Evolutionary conservation across 148 eudicot genomes (phyloP).

Genomic region (Amaranthus palmeri): DNA sequence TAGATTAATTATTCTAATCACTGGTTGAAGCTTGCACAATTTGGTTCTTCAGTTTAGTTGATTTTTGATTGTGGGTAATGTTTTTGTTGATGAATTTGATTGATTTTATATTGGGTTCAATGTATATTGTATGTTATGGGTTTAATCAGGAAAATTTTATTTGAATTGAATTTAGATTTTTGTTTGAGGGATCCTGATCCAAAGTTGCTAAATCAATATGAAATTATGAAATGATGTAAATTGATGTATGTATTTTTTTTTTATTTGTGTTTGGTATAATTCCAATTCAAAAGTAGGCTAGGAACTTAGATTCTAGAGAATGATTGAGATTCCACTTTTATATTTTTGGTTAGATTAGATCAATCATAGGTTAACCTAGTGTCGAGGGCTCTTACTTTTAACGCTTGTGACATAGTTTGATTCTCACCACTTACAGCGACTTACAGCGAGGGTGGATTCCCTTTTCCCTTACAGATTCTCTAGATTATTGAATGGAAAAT

Average conservation of each 20-base stretch:
- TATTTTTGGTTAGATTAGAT: too few relatives aligned
- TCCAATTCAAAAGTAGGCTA: not conserved
- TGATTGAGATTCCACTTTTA: too few relatives aligned
- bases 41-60: not conserved
- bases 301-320: not conserved
- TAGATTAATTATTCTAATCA: not conserved
- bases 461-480: too few relatives aligned
- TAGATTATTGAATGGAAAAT: too few relatives aligned
- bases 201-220: not conserved
- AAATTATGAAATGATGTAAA: not conserved
- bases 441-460: too few relatives aligned
- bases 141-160: not conserved
- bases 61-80: not conserved
- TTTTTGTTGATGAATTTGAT: not conserved
- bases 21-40: not conserved
- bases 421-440: too few relatives aligned
- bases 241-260: not conserved
- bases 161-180: not conserved
- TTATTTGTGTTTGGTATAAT: conserved; percentile 2
- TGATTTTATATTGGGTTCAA: not conserved
- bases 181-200: not conserved
- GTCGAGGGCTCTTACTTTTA: too few relatives aligned
- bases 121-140: not conserved
- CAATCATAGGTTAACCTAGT: too few relatives aligned
- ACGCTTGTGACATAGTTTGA: too few relatives aligned